Evolutionary conservation across 116 monocot species (phyloP).

Genomic region (Papilionanthe hybrid): DNA sequence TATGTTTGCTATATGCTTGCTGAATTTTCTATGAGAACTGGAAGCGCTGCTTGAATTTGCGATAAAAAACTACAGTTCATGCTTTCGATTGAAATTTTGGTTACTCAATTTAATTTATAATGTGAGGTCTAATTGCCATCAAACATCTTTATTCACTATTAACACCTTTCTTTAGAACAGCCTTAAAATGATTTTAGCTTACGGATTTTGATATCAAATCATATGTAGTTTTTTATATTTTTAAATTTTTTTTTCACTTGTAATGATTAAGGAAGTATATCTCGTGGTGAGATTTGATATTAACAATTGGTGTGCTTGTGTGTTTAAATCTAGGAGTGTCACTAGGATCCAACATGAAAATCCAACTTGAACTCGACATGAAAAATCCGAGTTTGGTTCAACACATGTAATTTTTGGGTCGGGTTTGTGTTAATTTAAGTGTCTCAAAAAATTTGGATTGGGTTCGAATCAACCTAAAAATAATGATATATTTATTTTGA

Average conservation of each 20-base stretch:
- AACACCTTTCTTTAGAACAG: neutral
- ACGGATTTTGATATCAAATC: neutral
- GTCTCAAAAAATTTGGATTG: too few relatives aligned
- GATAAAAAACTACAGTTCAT: neutral
- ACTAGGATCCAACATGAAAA: too few relatives aligned
- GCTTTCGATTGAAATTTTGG: neutral
- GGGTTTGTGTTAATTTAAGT: too few relatives aligned
- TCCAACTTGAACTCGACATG: too few relatives aligned
- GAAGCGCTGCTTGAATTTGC: neutral
- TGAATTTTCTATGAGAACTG: neutral
- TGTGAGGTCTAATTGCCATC: neutral
- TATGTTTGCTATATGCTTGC: neutral
- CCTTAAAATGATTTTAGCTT: neutral
- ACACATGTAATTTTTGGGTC: too few relatives aligned
- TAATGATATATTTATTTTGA: too few relatives aligned
- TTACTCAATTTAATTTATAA: neutral
- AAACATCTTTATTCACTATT: neutral
- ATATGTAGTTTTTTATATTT: neutral
- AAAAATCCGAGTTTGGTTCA: too few relatives aligned
- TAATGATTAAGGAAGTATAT: neutral
- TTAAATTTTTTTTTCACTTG: neutral
- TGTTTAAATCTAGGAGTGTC: neutral
- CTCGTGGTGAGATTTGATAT: neutral
- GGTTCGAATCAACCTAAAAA: too few relatives aligned
- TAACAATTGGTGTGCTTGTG: neutral